These are phyloP conservation scores for Nicotiana sylvestris DNA, from an alignment of 257 asterid species.

Conservation along the genomic window DNA sequence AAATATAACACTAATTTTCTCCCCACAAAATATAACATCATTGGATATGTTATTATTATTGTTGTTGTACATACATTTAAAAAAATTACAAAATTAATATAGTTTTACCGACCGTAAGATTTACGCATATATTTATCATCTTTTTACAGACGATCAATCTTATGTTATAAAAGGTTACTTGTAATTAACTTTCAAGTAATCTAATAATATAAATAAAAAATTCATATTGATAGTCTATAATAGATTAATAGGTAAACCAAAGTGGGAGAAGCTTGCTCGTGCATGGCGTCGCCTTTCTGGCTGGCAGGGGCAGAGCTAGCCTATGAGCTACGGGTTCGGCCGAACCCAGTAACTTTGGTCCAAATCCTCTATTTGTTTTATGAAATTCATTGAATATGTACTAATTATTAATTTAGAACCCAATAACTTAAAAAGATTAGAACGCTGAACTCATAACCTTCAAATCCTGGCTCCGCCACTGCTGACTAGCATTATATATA, in stretches of 20 bases:
- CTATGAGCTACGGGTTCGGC: no score
- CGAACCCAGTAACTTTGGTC: no score
- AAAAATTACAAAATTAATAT: not conserved
- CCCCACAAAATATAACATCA: not conserved
- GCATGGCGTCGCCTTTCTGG: constrained; percentile 42
- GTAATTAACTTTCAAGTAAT: not conserved
- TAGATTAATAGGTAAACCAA: not conserved
- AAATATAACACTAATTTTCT: not conserved
- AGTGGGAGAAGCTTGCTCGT: constrained; percentile 10
- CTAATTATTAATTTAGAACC: no score
- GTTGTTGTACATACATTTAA: not conserved
- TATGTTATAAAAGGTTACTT: not conserved
- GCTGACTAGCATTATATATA: constrained; percentile 33
- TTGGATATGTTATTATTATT: not conserved
- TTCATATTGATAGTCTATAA: not conserved
- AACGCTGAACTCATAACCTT: no score
- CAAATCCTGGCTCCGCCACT: no score
- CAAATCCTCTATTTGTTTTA: no score
- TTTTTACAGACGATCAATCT: not conserved
- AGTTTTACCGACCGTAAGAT: not conserved
- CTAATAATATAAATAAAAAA: not conserved
- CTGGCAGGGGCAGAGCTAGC: constrained; percentile 3
- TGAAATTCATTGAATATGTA: no score
- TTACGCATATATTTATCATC: not conserved
- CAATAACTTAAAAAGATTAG: no score